Percentiles rank a stretch among this genome's conserved stretches.
Conservation (phyloP, 2,329 filamentous ascomycete genomes). For the Xylaria arbuscula region DNA sequence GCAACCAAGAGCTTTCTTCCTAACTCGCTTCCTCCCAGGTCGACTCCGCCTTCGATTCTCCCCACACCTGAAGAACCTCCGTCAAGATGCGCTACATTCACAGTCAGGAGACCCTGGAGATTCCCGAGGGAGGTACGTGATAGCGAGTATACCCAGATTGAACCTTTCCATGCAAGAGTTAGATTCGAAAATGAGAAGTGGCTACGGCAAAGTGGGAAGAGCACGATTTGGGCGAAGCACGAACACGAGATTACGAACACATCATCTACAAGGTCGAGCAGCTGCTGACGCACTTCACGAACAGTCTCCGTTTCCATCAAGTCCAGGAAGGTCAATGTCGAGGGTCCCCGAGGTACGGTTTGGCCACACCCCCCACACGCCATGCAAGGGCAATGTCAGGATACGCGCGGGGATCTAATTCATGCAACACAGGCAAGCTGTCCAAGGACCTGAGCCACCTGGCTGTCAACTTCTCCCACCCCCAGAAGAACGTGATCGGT, state of each 20-base stretch:
- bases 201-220: constrained; percentile 10
- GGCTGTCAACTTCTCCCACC: constrained; percentile 92
- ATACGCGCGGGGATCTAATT: constrained; percentile 46
- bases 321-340: constrained; percentile 94
- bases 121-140: constrained; percentile 94
- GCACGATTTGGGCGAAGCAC: constrained; percentile 10
- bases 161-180: constrained; percentile 22
- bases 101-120: constrained; percentile 92
- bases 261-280: constrained; percentile 25
- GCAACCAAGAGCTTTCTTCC: constrained; percentile 9
- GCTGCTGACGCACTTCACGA: constrained; percentile 53
- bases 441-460: constrained; percentile 96
- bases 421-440: constrained; percentile 78
- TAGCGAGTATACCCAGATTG: constrained; percentile 14
- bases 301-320: constrained; percentile 98
- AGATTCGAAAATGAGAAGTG: constrained; percentile 15
- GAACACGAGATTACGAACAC: constrained; percentile 27
- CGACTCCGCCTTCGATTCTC: constrained; percentile 54
- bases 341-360: constrained; percentile 87
- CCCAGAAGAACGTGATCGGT: constrained; percentile 86
- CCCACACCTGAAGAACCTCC: constrained; percentile 58
- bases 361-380: constrained; percentile 22
- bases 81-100: constrained; percentile 99
- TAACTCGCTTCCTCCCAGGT: constrained; percentile 40
- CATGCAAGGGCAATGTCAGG: neutral